A percentile compares a stretch with the other conserved stretches of the same genome.
phyloP scores from a whole-genome alignment of 1,284 basidiomycete species.

The Ustilago nuda region DNA sequence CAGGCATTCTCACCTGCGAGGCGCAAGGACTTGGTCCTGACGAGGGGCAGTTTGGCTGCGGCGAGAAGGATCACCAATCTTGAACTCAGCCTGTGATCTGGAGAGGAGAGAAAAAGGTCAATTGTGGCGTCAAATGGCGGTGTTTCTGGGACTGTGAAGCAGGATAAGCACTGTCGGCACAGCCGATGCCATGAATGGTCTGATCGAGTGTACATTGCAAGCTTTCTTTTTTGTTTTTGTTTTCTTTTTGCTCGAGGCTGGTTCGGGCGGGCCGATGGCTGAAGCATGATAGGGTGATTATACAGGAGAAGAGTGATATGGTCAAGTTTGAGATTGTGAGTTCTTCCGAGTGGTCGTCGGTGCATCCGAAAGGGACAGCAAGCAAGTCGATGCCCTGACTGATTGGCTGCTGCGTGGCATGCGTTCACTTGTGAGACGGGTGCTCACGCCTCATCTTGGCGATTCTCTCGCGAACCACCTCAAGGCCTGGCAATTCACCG shows the following conservation, averaged over 20 bases:
- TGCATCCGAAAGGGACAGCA: neutral
- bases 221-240: too few relatives aligned
- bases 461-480: constrained; percentile 63
- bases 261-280: constrained; percentile 2
- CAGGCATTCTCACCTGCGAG: neutral
- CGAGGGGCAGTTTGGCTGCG: neutral
- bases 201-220: neutral
- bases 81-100: neutral
- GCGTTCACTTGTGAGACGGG: constrained; percentile 11
- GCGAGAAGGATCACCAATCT: neutral
- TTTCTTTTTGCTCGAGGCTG: neutral
- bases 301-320: neutral
- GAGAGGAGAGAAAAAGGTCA: neutral
- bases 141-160: neutral
- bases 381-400: neutral
- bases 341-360: constrained; percentile 3
- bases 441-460: constrained; percentile 32
- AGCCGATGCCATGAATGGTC: neutral
- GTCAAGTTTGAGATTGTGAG: neutral
- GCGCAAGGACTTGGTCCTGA: neutral
- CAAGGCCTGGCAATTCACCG: constrained; percentile 64
- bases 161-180: constrained; percentile 4
- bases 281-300: constrained; percentile 3
- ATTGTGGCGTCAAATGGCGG: neutral
- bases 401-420: neutral